Evolutionary conservation across 2,329 filamentous ascomycete species (phyloP), one percentile per base, ranked within the genome.

Genomic region (Capronia epimyces): DNA sequence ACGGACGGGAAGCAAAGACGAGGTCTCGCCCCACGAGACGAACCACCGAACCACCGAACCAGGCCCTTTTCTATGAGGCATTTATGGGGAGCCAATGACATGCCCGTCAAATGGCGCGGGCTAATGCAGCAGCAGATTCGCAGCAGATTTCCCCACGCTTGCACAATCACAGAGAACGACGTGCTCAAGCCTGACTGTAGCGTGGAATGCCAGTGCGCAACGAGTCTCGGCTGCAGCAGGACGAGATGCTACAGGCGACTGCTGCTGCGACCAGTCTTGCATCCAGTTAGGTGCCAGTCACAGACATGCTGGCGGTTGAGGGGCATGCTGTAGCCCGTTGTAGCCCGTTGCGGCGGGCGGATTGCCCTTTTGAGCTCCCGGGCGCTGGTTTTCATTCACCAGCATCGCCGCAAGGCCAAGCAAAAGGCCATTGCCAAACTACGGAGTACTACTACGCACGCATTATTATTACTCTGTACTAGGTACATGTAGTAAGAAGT

Each of bases 21-120:
- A 37, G 49, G 27, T 20, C 43, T 24, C 40, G 43, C 46, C 32
- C 48, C 43, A 40, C 29, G 29, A 43, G 39, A 10, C n/a, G 21
- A 43, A 20, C 4, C n/a, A n/a, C n/a, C n/a, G n/a, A n/a, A n/a
- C n/a, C n/a, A n/a, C 3, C 4, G 15, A 20, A 13, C 15, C 16
- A 6, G 16, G 22, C 43, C 8, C 13, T 41, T 49, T 52, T 52
- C 29, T 58, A 57, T 59, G 53, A 58, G 51, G 59, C 42, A 60
- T 57, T 58, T 60, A 52, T 39, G 24, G 41, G 25, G 20, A 41
- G 49, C 57, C 49, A 60, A 61, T 61, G 46, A 31, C 31, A 24
- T 15, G 22, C 39, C 24, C 21, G 5, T 21, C 21, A 49, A 37
- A 22, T 31, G 29, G 34, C 37, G 29, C 42, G 46, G 46, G 37